A percentile compares a stretch with the other conserved stretches of the same genome.
Evolutionary conservation across 306 rosid species (phyloP).

Genomic region (Ormosia emarginata): DNA sequence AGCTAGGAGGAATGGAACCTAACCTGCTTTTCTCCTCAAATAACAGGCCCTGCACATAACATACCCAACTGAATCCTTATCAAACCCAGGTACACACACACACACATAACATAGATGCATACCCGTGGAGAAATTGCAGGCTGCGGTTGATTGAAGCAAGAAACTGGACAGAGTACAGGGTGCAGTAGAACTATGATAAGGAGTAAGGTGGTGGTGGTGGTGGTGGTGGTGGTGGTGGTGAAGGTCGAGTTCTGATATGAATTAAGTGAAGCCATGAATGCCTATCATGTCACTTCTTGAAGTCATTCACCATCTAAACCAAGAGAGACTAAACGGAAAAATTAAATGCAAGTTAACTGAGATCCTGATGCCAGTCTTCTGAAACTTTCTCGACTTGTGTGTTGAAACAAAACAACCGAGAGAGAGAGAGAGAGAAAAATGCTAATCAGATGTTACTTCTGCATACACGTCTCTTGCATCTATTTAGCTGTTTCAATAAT

Average conservation of each 20-base stretch:
- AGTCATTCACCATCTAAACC: slow-evolving; percentile 31
- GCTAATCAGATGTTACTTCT: not conserved
- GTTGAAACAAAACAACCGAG: slow-evolving; percentile 12
- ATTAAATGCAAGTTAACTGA: slow-evolving; percentile 26
- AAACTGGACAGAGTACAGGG: slow-evolving; percentile 39
- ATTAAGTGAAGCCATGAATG: slow-evolving; percentile 44
- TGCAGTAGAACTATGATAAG: slow-evolving; percentile 37
- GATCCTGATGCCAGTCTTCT: slow-evolving; percentile 29
- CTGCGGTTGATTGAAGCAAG: slow-evolving; percentile 24
- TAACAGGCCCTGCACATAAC: slow-evolving; percentile 48
- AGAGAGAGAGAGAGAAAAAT: not conserved
- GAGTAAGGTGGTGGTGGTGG: not conserved
- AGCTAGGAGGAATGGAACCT: slow-evolving; percentile 93
- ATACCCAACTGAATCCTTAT: not conserved
- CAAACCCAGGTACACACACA: not conserved
- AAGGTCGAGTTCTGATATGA: slow-evolving; percentile 4
- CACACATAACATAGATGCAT: not conserved
- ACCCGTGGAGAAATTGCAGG: slow-evolving; percentile 49
- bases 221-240: slow-evolving; percentile 15
- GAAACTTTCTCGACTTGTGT: slow-evolving; percentile 25
- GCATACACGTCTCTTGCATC: too few species aligned
- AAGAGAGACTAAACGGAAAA: not conserved
- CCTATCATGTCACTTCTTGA: slow-evolving; percentile 24
- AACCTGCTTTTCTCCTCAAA: slow-evolving; percentile 68
- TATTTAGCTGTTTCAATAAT: too few species aligned